A percentile compares a stretch with the other conserved stretches of the same genome.
Conservation (phyloP, 1,139 yeast genomes). For the Nakaseomyces sp. region DNA sequence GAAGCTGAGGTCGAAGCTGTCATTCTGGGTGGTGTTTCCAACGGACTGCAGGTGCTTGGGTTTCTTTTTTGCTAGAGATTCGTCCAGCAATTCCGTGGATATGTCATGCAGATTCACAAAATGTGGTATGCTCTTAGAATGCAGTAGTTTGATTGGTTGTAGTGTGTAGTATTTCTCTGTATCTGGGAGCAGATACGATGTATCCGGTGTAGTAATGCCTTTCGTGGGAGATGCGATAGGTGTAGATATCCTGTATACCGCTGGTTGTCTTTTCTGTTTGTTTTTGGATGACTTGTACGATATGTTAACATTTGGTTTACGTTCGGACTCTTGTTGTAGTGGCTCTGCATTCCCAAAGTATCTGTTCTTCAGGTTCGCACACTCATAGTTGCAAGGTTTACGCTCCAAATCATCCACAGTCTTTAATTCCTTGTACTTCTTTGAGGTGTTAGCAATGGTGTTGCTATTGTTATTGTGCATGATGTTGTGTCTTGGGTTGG, state of each 20-base stretch:
- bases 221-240: not conserved
- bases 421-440: slow-evolving; percentile 3
- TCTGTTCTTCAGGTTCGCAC: not conserved
- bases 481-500: not conserved
- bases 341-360: not conserved
- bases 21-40: slow-evolving; percentile 13
- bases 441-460: not conserved
- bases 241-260: slow-evolving; percentile 3
- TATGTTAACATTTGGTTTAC: slow-evolving; percentile 1
- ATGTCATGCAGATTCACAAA: slow-evolving; percentile 1
- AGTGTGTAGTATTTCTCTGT: not conserved
- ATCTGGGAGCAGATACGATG: not conserved
- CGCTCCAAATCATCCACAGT: not conserved
- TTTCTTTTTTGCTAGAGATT: slow-evolving; percentile 4
- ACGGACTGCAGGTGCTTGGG: not conserved
- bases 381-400: not conserved
- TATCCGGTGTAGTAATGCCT: not conserved
- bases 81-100: slow-evolving; percentile 4
- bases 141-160: slow-evolving; percentile 2
- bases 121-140: not conserved
- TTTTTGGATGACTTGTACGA: not conserved
- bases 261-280: slow-evolving; percentile 3
- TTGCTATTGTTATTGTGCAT: not conserved
- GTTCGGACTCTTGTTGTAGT: not conserved
- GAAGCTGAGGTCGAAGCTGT: slow-evolving; percentile 34